These are phyloP conservation scores for Sabuloglossum arenarium DNA, from an alignment of 495 filamentous ascomycete species.

Conservation along the genomic window DNA sequence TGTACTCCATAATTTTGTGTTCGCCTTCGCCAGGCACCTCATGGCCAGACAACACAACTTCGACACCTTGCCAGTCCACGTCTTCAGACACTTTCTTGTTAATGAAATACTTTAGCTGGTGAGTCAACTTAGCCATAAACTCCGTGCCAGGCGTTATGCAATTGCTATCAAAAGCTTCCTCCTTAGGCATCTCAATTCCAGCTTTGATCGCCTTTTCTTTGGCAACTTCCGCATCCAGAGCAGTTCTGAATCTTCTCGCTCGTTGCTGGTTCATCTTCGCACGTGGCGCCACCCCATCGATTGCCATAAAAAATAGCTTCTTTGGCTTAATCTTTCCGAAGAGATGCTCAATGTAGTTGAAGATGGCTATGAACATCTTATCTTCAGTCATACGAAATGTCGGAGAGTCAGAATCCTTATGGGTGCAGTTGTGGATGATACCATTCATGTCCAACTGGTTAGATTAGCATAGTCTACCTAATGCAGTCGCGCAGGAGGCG, in stretches of 20 bases:
- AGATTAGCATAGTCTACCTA: slow-evolving; percentile 1
- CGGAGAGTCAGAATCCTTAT: slow-evolving; percentile 79
- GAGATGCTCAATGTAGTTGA: slow-evolving; percentile 98
- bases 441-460: slow-evolving; percentile 89
- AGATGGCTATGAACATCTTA: slow-evolving; percentile 98
- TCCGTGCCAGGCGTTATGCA: slow-evolving; percentile 94
- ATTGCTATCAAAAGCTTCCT: slow-evolving; percentile 95
- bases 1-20: slow-evolving; percentile 99
- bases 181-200: slow-evolving; percentile 81
- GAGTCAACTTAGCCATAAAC: slow-evolving; percentile 91
- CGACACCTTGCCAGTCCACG: slow-evolving; percentile 86
- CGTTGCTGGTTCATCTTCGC: slow-evolving; percentile 99
- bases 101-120: slow-evolving; percentile 94
- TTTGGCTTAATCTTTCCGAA: slow-evolving; percentile 98
- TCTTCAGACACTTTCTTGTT: slow-evolving; percentile 98
- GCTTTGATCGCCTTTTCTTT: slow-evolving; percentile 76
- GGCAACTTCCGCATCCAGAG: slow-evolving; percentile 71
- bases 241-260: slow-evolving; percentile 84
- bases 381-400: slow-evolving; percentile 91
- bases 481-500: neutral
- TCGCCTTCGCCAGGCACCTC: slow-evolving; percentile 99
- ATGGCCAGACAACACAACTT: slow-evolving; percentile 91
- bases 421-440: slow-evolving; percentile 98
- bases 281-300: slow-evolving; percentile 91
- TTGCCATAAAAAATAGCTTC: slow-evolving; percentile 97